Evolutionary conservation across 2,329 filamentous ascomycete genomes (phyloP).

Genomic region (Colletotrichum sublineola): DNA sequence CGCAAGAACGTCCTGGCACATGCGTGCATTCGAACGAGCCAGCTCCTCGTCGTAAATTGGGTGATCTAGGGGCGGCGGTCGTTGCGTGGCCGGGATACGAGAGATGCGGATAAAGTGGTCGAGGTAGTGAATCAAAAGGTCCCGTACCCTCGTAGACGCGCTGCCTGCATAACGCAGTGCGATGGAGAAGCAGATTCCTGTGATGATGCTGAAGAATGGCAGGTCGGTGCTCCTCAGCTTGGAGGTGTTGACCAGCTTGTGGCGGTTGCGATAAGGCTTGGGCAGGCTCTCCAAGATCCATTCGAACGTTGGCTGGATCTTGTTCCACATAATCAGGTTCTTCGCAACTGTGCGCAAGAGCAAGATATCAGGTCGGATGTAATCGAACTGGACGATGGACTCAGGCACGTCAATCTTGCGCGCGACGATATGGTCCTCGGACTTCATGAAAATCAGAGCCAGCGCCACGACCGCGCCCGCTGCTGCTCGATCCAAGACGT

Average conservation of each 20-base stretch:
- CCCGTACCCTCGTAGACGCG: conserved; percentile 77
- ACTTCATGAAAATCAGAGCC: conserved; percentile 96
- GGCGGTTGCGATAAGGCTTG: conserved; percentile 72
- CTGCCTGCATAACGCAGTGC: conserved; percentile 82
- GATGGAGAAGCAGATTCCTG: conserved; percentile 87
- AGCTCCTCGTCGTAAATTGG: conserved; percentile 85
- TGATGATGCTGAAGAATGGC: conserved; percentile 91
- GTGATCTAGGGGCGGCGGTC: conserved; percentile 45
- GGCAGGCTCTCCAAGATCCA: conserved; percentile 87
- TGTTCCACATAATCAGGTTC: conserved; percentile 93
- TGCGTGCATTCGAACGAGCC: conserved; percentile 84
- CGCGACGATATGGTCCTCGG: conserved; percentile 87
- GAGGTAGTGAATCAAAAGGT: conserved; percentile 86
- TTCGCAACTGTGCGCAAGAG: conserved; percentile 89
- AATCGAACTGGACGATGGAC: conserved; percentile 92
- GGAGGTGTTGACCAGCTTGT: conserved; percentile 70
- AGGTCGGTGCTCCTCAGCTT: conserved; percentile 84
- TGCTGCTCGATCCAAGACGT: conserved; percentile 92
- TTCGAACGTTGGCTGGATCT: conserved; percentile 77
- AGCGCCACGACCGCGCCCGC: conserved; percentile 94
- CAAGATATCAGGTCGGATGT: conserved; percentile 92
- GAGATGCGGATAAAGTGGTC: conserved; percentile 88
- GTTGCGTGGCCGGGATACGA: conserved; percentile 61
- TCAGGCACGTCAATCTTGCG: conserved; percentile 94
- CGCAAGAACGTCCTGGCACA: conserved; percentile 90